Base-by-base conservation (phyloP, 352 stramenopile genomes). In the Pythium phragmiticola region DNA sequence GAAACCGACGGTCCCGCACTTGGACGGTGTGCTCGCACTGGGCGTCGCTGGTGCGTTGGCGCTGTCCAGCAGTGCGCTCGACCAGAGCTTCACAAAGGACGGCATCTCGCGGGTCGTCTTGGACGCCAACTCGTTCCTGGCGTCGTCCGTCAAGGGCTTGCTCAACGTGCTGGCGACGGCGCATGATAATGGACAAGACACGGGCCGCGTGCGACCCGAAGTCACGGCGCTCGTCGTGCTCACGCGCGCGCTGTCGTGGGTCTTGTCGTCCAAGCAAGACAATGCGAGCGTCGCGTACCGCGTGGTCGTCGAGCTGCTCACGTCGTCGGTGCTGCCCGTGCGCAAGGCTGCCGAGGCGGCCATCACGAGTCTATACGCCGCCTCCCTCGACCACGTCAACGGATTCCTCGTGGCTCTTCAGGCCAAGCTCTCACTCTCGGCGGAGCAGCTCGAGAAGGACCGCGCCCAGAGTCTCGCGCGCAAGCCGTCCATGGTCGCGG, bases 1-100 rank as follows among this genome's bases (percentile, higher is more conserved):
- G 72, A 95, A 94, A 70, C 69, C 78, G 0, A 86, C 88, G 50
- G 48, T 93, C 26, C 54, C 74, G 4, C 87, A 92, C 59, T 57
- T 92, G n/a, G 85, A 94, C 42, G 87, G 85, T 14, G 66, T 95
- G 34, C 65, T 95, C 3, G 82, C 87, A 16, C 55, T 94, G 60
- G 73, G 74, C 11, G 59, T 93, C 11, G 82, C 80, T 19, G 84
- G 82, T 28, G 68, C 67, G 23, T 76, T 92, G 37, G 79, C 82
- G 21, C 75, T 84, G 39, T 72, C 73, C 3, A 87, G 65, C 59
- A 90, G 76, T 21, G 76, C 72, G 16, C 76, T 91, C 57, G 82
- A 89, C 51, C 73, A 74, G n/a, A 54, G 61, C 12, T 81, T 93
- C 69, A 73, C 74, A 0, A 71, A 78, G 37, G 78, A 84, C 60